Evolutionary conservation across 2,329 filamentous ascomycete genomes (phyloP).

Genomic region (Myrmaecium sp.): DNA sequence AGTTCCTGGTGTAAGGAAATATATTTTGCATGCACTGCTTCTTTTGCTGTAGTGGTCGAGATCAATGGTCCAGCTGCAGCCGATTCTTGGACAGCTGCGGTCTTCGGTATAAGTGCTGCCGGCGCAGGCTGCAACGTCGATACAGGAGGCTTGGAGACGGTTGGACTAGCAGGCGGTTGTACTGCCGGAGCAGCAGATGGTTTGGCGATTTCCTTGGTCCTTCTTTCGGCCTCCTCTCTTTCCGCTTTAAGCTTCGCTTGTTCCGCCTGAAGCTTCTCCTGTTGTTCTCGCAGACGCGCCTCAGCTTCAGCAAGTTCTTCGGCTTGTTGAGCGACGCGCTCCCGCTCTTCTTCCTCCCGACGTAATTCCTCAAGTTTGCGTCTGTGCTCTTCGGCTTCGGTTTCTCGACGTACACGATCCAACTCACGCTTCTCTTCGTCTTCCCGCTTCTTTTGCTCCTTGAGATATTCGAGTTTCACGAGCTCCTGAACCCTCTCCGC

Average conservation of each 20-base stretch:
- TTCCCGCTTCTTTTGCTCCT: constrained; percentile 15
- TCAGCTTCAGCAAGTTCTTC: constrained; percentile 14
- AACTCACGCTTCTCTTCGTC: constrained; percentile 20
- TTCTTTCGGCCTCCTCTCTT: constrained; percentile 6
- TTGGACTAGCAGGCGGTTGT: background rate
- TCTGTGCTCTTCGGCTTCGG: constrained; percentile 19
- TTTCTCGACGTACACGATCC: constrained; percentile 26
- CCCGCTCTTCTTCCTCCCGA: constrained; percentile 16
- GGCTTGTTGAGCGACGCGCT: constrained; percentile 8
- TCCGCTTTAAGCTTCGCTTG: constrained; percentile 9
- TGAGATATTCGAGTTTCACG: constrained; percentile 27
- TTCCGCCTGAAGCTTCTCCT: constrained; percentile 8
- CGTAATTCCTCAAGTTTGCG: constrained; percentile 16
- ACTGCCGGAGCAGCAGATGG: constrained; percentile 1
- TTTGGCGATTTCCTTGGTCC: constrained; percentile 13
- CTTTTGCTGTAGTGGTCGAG: constrained; percentile 5
- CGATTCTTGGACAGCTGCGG: constrained; percentile 2
- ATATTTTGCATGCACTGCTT: constrained; percentile 17
- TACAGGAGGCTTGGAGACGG: too few relatives aligned
- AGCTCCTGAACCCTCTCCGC: constrained; percentile 37
- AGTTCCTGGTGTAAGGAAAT: constrained; percentile 18
- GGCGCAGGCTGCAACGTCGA: too few relatives aligned
- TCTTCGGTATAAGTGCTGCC: too few relatives aligned
- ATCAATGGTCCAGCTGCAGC: constrained; percentile 1
- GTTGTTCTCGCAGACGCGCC: constrained; percentile 14